Evolutionary conservation across 495 filamentous ascomycete genomes (phyloP).

Genomic region (Cetradonia linearis): DNA sequence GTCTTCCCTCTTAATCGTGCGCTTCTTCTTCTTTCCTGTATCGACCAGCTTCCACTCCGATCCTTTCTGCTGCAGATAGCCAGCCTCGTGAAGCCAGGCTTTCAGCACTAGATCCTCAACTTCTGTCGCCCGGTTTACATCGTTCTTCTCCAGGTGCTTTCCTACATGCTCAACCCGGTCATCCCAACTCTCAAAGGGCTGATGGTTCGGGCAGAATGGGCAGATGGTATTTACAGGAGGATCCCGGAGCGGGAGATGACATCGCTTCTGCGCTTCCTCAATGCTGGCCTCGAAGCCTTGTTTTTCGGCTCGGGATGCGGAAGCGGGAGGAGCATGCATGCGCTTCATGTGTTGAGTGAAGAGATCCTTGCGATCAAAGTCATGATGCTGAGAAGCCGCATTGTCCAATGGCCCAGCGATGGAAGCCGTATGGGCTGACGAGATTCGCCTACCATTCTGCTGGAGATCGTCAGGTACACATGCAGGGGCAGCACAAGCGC

Average conservation of each 20-base stretch:
- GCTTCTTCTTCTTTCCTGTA: conserved; percentile 18
- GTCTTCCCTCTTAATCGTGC: conserved; percentile 2
- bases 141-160: conserved; percentile 36
- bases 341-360: conserved; percentile 90
- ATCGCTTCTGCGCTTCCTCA: conserved; percentile 44
- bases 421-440: background rate
- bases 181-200: conserved; percentile 65
- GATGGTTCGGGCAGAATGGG: conserved; percentile 12
- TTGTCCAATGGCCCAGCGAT: background rate
- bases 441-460: conserved; percentile 1
- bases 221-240: conserved; percentile 56
- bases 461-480: conserved; percentile 28
- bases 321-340: conserved; percentile 63
- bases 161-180: conserved; percentile 86
- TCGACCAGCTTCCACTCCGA: conserved; percentile 6
- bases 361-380: conserved; percentile 89
- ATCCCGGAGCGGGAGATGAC: conserved; percentile 48
- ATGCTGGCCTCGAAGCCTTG: conserved; percentile 35
- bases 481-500: conserved; percentile 38
- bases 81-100: conserved; percentile 43
- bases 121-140: conserved; percentile 29
- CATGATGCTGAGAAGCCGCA: conserved; percentile 36
- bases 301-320: conserved; percentile 35
- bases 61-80: conserved; percentile 30
- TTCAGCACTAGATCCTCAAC: conserved; percentile 39